Conservation (phyloP, 805 yeast species). For the Ascoidea rubescens region DNA sequence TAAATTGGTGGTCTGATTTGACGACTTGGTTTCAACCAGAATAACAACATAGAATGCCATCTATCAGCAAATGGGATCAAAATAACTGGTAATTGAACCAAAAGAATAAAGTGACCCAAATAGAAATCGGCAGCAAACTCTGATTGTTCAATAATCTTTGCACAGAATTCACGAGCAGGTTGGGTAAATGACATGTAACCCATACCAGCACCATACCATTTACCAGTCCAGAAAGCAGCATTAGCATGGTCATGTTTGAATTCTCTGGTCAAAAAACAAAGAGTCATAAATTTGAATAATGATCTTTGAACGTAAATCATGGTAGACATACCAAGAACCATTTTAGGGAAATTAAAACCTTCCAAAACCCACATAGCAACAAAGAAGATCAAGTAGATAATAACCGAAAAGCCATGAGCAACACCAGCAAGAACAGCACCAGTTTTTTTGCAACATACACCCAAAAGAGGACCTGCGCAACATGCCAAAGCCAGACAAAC, state of each 20-base stretch:
- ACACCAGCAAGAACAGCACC: conserved; percentile 41
- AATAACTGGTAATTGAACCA: conserved; percentile 45
- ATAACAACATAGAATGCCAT: conserved; percentile 51
- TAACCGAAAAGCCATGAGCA: conserved; percentile 39
- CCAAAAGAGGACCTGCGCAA: conserved; percentile 94
- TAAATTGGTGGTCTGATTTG: conserved; percentile 23
- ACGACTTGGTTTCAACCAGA: conserved; percentile 52
- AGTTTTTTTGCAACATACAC: conserved; percentile 36
- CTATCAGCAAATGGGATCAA: conserved; percentile 50
- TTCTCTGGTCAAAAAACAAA: conserved; percentile 46
- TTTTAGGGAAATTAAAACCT: conserved; percentile 45
- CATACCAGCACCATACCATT: conserved; percentile 48
- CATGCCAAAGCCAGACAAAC: conserved; percentile 77
- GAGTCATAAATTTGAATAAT: conserved; percentile 37
- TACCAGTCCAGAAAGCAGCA: conserved; percentile 71
- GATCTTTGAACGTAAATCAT: conserved; percentile 41
- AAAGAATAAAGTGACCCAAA: conserved; percentile 43
- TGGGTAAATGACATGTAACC: conserved; percentile 51
- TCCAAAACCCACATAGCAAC: conserved; percentile 57
- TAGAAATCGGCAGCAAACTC: conserved; percentile 52
- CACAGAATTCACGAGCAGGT: conserved; percentile 48
- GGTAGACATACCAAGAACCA: conserved; percentile 49
- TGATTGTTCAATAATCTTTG: conserved; percentile 55
- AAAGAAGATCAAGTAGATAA: conserved; percentile 40
- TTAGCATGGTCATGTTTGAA: conserved; percentile 44